Base-by-base conservation (phyloP, 352 stramenopile species). In the Thalassiosira hispida region DNA sequence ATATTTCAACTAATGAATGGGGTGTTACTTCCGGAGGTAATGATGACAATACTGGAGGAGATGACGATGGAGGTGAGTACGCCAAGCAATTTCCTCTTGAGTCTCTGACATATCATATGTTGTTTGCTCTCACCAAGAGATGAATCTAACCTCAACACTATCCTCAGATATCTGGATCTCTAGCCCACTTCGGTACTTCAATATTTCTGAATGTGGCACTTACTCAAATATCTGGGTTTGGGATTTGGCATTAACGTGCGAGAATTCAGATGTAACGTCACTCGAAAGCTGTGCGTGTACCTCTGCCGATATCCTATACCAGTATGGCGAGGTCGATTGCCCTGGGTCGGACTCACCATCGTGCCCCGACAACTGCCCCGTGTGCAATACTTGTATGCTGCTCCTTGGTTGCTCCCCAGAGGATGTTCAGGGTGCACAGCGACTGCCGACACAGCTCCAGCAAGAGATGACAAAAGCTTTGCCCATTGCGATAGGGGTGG, bases 181-280 rank as follows among this genome's bases (percentile, higher is more conserved):
- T 23, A 29, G 35, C 42, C 62, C 64, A 38, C 63, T 81, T 35
- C 20, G 51, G 4, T 81, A 66, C 35, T 91, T 91, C 51, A 55
- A 91, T 56, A 74, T 91, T 47, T 38, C 44, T 46, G 65, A 87
- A 22, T 91, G 85, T 57, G 73, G 76, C n/a, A 83, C 69, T 0
- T 91, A 89, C 57, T 69, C 70, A 27, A 71, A 79, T 65, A 31
- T 90, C 1, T 91, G 85, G 85, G 33, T 83, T 0, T 91, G 81
- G 76, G 85, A 91, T 61, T 55, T 90, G 23, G 68, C 78, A 7
- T 27, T 90, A 1, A 80, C 79, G 11, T 91, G 85, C 42, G 64
- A 74, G n/a, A 77, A 73, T 59, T 57, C 64, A 8, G 71, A 71
- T 12, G 3, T 38, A n/a, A n/a, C n/a, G 11, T 57, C 53, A 2